Evolutionary conservation across 1,139 yeast genomes (phyloP), one percentile per base, ranked within the genome.

Genomic region (Suhomyces ambrosiae): DNA sequence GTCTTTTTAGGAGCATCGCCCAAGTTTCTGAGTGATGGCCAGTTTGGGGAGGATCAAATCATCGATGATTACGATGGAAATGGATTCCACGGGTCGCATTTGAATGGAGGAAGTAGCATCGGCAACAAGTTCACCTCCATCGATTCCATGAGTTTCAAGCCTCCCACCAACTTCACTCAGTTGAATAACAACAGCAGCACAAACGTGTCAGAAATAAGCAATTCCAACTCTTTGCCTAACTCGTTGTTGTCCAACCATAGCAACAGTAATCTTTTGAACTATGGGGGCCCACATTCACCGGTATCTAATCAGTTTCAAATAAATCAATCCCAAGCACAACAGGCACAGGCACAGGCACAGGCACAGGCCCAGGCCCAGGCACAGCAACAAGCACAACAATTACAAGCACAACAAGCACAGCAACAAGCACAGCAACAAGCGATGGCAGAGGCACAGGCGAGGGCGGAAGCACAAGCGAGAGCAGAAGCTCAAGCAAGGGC

Each of bases 121-220:
- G 43, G 42, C 16, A 43, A 53, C 35, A 60, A 63, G 42, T 66
- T 67, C 44, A 65, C 67, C 30, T 65, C 70, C 40, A 59, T 71
- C 23, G 77, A 71, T 45, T 63, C 70, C 15, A 49, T 66, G 41
- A 54, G 54, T 36, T 71, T 69, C 49, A 63, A 61, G 37, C 77
- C 76, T 2, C 76, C 77, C 0, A 54, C 62, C 29, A 60, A 49
- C n/a, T 71, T 72, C 48, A 71, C 76, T n/a, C 71, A 68, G 42
- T 56, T 72, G 45, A 64, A 61, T 44, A 72, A 71, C 49, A 56
- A 51, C 41, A 65, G 73, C 46, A 67, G 60, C 40, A 66, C 75
- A 12, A 70, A 72, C 44, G 53, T 72, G 34, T 60, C 67, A 2
- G 73, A 65, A 23, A 54, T 58, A 22, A 61, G 68, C 38, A 57